Conservation (phyloP, 148 eudicot species). For the Silene uniflora region DNA sequence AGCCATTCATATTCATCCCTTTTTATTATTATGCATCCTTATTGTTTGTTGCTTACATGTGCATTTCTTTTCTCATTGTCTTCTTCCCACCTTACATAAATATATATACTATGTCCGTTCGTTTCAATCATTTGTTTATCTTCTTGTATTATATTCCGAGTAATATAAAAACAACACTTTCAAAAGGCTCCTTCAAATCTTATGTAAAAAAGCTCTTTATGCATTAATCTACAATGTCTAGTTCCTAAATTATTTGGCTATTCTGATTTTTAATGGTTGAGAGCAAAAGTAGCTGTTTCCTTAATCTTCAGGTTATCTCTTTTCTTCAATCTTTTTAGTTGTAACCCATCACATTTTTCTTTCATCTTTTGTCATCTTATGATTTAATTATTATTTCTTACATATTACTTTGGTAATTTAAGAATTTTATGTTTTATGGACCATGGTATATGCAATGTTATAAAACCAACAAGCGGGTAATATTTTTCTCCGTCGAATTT, state of each 20-base stretch:
- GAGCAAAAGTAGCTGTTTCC: constrained; percentile 30
- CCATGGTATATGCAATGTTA: not conserved
- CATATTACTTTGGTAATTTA: constrained; percentile 1
- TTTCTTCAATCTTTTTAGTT: constrained; percentile 16
- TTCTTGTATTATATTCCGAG: too few relatives aligned
- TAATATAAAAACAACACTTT: too few relatives aligned
- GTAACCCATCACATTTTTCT: constrained; percentile 9
- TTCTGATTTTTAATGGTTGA: constrained; percentile 17
- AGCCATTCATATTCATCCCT: not conserved
- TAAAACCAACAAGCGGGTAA: not conserved
- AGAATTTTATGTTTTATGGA: not conserved
- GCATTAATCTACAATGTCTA: not conserved
- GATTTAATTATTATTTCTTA: not conserved
- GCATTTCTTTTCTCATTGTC: constrained; percentile 9
- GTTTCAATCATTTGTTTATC: too few relatives aligned
- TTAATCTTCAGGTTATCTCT: constrained; percentile 28
- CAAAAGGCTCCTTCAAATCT: not conserved
- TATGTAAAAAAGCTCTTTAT: constrained; percentile 6
- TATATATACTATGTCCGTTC: not conserved
- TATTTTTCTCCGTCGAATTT: not conserved
- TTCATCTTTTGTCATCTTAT: not conserved
- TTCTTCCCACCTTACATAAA: not conserved
- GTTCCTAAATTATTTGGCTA: constrained; percentile 13
- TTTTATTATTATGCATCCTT: not conserved
- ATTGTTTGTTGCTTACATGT: constrained; percentile 24